Evolutionary conservation across 2,329 filamentous ascomycete genomes (phyloP), one percentile per base, ranked within the genome.

Genomic region (Trichophyton verrucosum): DNA sequence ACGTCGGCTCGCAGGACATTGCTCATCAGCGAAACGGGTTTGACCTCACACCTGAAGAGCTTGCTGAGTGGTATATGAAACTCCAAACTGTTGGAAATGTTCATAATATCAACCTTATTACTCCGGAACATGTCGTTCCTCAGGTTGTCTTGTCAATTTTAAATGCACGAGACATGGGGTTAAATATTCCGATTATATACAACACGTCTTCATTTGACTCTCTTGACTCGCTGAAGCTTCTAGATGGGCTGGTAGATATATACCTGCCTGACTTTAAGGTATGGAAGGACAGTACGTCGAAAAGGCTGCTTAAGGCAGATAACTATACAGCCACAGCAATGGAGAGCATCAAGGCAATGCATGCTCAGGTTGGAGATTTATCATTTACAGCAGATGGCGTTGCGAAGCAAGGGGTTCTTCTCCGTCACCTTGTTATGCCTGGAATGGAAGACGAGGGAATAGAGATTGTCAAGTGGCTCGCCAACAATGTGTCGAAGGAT

Each of bases 231-330:
- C 76, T 95, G 1, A 74, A 83, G 62, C 77, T 94, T 7, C 80
- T 95, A 66, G 85, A 94, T 66, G 89, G 89, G 0, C 76, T 95
- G 30, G 83, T 94, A 0, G 89, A 94, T 70, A 90, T 95, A 51
- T 95, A 94, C 70, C 77, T 95, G n/a, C 86, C 89, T 0, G 89
- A 95, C 70, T 94, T 94, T 77, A 94, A 95, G 72, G 83, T 91
- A 8, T 94, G 88, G 88, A 81, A 81, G 30, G 72, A 79, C 1
- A 76, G 72, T 22, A 86, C 87, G 0, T 86, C 86, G 20, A 86
- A 81, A 66, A 79, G 88, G 9, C 75, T 94, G 33, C 79, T 94
- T 40, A 95, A 95, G 71, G 86, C 87, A 2, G 86, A 89, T 56
- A 82, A 89, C 70, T 94, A 92, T 70, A 82, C 86, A 0, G 76